Evolutionary conservation across 345 rosid genomes (phyloP), one percentile per base, ranked within the genome.

Genomic region (Gossypium raimondii): DNA sequence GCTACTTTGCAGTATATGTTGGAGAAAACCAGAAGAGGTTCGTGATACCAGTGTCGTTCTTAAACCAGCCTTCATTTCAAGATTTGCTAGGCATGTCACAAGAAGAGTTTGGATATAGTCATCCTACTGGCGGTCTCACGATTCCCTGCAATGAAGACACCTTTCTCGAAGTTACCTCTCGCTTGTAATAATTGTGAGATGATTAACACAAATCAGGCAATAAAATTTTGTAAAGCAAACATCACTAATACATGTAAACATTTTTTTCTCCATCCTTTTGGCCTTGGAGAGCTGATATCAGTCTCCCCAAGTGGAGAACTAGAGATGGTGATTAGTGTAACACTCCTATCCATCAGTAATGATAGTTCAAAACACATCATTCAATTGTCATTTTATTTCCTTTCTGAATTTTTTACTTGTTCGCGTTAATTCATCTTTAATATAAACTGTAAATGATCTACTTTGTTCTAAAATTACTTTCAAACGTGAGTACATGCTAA

Each of bases 61-160:
- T 85, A 70, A 78, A 73, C 67, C 78, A 47, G 11, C 79, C 79
- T 74, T 51, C 67, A 22, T 85, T 85, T 38, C 86, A 73, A 22
- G 78, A 68, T 18, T 76, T 85, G 75, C 76, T 85, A 6, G 38
- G 65, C 27, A 72, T 51, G 50, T 77, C 80, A 9, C 81, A 83
- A 71, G 75, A 81, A 74, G 88, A 83, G 62, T 83, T 81, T 18
- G 84, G 86, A 27, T 81, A 72, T 59, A 44, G 73, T 72, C 81
- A 80, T 76, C 85, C 85, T 8, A 83, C 73, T 76, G 86, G 85
- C 2, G 81, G 84, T 25, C 83, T 83, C 71, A 85, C 84, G 1
- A 79, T 83, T 69, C 82, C 85, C 2, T 83, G 85, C 62, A 68
- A 60, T 4, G 79, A 80, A 78, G 84, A 81, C 9, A 45, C 64